Percentiles rank a stretch among this genome's conserved stretches.
Evolutionary conservation across 2,329 filamentous ascomycete genomes (phyloP).

Genomic region (Penicillium sp.): DNA sequence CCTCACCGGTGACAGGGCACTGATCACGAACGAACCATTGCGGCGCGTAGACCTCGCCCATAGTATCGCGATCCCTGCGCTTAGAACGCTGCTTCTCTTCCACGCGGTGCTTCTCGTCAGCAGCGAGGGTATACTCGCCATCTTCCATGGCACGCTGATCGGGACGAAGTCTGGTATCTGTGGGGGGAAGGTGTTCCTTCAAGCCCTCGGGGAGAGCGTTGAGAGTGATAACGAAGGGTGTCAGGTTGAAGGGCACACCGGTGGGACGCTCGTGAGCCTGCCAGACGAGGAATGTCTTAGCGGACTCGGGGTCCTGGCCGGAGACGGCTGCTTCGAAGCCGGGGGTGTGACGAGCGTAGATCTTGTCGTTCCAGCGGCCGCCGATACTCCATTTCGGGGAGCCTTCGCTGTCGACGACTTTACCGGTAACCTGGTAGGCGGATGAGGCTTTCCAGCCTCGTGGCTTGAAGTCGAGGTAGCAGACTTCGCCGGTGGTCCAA

Average conservation of each 20-base stretch:
- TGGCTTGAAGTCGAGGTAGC: constrained; percentile 86
- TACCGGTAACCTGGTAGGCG: constrained; percentile 84
- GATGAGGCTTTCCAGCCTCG: constrained; percentile 94
- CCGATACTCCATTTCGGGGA: constrained; percentile 85
- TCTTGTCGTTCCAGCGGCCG: constrained; percentile 94
- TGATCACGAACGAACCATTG: constrained; percentile 78
- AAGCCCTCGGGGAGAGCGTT: constrained; percentile 91
- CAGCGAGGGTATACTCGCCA: constrained; percentile 92
- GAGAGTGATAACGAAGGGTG: constrained; percentile 90
- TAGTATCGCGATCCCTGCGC: constrained; percentile 70
- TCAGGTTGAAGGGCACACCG: constrained; percentile 94
- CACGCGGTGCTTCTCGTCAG: constrained; percentile 88
- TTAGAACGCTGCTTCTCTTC: constrained; percentile 87
- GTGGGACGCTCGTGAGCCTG: constrained; percentile 78
- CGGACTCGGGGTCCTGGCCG: constrained; percentile 60
- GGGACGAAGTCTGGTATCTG: constrained; percentile 87
- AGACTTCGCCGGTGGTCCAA: constrained; percentile 92
- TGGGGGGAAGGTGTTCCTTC: constrained; percentile 76
- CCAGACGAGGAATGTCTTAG: constrained; percentile 87
- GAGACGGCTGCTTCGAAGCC: constrained; percentile 72
- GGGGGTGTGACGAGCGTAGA: constrained; percentile 90
- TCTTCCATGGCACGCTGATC: constrained; percentile 99
- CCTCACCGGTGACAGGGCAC: constrained; percentile 80
- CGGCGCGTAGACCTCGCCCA: constrained; percentile 78
- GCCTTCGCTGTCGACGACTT: constrained; percentile 78